Evolutionary conservation across 176 grass and related monocot genomes (phyloP), one percentile per base, ranked within the genome.

Genomic region (Triticum timopheevii): DNA sequence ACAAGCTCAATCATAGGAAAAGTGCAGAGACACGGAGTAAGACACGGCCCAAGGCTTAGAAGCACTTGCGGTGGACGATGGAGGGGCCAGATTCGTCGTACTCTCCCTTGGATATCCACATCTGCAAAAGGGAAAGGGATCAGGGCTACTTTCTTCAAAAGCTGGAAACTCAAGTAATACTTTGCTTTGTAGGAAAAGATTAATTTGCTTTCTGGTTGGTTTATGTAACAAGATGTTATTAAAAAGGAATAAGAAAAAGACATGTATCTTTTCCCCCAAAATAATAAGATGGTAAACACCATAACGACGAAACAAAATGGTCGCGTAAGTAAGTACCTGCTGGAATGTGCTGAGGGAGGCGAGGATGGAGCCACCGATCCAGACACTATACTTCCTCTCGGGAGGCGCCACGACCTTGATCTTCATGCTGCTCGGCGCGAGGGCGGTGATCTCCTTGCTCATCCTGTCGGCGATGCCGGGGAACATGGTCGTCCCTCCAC

Each of bases 381-480:
- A 86, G 28, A 90, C 88, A 70, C 88, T 86, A 49, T 90, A 90
- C 39, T 82, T 90, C 76, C 88, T 90, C 50, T 90, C 88, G 2
- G 78, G 83, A 39, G 88, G 88, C 6, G 88, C 83, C 78, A 90
- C 88, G 1, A 90, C 88, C 83, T 90, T 90, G 62, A 90, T 90
- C 40, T 89, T 90, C 88, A 86, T 82, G 45, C 69, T 86, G 78
- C 88, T 90, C 0, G 88, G 88, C 13, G 88, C 83, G 8, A 90
- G 88, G 62, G 88, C 88, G 6, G 78, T 86, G 68, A 90, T 90
- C 52, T 90, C 88, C 83, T 90, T 90, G 83, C 78, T 90, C 88
- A 86, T 90, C 70, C 88, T 61, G 81, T 89, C 87, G 17, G 87
- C 81, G 1, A 89, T 89, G 61, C 83, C 88, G 69, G 88, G 78